A percentile compares a stretch with the other conserved stretches of the same genome.
Conservation (phyloP, 2,329 filamentous ascomycete genomes). For the Decorospora gaudefroyi region DNA sequence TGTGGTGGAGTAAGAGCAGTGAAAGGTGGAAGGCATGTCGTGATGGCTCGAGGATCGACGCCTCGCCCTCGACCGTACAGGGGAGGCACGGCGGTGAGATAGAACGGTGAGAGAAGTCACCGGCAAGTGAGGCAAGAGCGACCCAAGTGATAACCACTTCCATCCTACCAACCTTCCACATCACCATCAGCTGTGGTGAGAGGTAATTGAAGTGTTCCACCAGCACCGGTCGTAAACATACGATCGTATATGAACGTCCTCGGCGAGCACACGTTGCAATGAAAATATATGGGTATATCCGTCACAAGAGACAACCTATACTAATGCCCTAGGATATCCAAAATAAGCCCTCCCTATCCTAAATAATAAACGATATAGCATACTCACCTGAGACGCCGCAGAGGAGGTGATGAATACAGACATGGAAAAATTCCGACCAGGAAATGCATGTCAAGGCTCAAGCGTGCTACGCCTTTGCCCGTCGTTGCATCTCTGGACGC, state of each 20-base stretch:
- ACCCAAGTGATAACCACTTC: no score
- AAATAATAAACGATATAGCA: conserved; percentile 1
- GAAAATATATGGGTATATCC: conserved; percentile 25
- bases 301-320: conserved; percentile 10
- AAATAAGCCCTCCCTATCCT: conserved; percentile 1
- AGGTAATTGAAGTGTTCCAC: no score
- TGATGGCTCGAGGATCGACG: neutral
- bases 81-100: conserved; percentile 3
- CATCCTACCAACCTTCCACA: no score
- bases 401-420: conserved; percentile 3
- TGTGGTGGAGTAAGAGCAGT: neutral
- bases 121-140: neutral
- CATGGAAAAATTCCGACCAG: neutral
- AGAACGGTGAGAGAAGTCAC: neutral
- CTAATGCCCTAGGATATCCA: conserved; percentile 16
- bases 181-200: no score
- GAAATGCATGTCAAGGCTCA: no score
- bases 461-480: conserved; percentile 9
- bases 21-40: neutral
- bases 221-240: no score
- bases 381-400: neutral
- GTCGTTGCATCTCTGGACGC: conserved; percentile 15
- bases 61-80: neutral
- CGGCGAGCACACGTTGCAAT: conserved; percentile 3
- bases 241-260: neutral